Conservation (phyloP, 805 yeast genomes). For the Peterozyma toletana region DNA sequence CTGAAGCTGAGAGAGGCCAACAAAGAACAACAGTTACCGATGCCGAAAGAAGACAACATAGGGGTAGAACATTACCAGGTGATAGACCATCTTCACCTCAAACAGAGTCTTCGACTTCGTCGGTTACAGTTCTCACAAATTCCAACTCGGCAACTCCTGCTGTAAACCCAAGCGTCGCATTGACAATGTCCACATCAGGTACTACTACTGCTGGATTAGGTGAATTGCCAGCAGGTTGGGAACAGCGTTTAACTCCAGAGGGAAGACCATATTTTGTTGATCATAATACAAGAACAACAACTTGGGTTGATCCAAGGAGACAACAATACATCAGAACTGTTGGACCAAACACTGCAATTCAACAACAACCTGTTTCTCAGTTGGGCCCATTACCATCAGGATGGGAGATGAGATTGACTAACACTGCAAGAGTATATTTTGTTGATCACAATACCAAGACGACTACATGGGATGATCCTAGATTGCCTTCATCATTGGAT, state of each 20-base stretch:
- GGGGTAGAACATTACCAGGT: conserved; percentile 85
- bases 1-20: conserved; percentile 58
- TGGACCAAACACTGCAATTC: conserved; percentile 86
- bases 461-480: conserved; percentile 99
- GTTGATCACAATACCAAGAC: conserved; percentile 99
- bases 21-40: conserved; percentile 69
- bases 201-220: conserved; percentile 95
- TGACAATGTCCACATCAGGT: conserved; percentile 63
- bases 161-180: conserved; percentile 30
- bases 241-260: conserved; percentile 94
- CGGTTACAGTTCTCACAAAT: conserved; percentile 11
- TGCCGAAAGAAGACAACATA: conserved; percentile 84
- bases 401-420: conserved; percentile 99
- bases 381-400: conserved; percentile 97
- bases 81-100: conserved; percentile 24
- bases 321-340: conserved; percentile 96
- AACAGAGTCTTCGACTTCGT: conserved; percentile 32
- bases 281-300: conserved; percentile 98
- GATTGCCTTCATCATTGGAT: conserved; percentile 93
- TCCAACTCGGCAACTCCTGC: conserved; percentile 31
- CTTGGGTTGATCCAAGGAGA: conserved; percentile 99
- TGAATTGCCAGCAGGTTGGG: conserved; percentile 98
- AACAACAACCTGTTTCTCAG: conserved; percentile 96
- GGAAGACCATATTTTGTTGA: conserved; percentile 98
- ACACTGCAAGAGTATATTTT: conserved; percentile 96